A percentile compares a stretch with the other conserved stretches of the same genome.
Conservation (phyloP, 1,284 basidiomycete genomes). For the Volvariella volvacea region DNA sequence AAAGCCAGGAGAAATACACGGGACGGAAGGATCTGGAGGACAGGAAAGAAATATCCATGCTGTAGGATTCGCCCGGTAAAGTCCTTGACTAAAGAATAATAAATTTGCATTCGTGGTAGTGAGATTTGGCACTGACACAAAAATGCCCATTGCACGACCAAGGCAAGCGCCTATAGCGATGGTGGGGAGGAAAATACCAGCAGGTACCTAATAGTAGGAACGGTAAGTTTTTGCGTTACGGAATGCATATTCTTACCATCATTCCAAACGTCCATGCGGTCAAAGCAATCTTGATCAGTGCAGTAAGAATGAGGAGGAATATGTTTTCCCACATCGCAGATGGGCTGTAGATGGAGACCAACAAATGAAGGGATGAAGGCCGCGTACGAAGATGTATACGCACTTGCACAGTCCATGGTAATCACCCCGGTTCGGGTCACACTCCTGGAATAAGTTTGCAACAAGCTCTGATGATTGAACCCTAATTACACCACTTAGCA, state of each 20-base stretch:
- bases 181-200: conserved; percentile 70
- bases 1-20: conserved; percentile 74
- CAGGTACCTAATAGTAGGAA: conserved; percentile 45
- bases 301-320: conserved; percentile 57
- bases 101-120: not conserved
- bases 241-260: conserved; percentile 58
- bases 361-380: conserved; percentile 6
- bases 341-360: conserved; percentile 32
- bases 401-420: conserved; percentile 74
- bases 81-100: conserved; percentile 41
- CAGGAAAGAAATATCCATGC: conserved; percentile 67
- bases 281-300: conserved; percentile 50
- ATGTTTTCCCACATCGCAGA: conserved; percentile 61
- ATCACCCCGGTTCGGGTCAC: conserved; percentile 56
- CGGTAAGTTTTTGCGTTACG: too few species aligned
- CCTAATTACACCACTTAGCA: conserved; percentile 21
- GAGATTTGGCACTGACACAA: conserved; percentile 40
- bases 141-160: conserved; percentile 61
- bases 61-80: conserved; percentile 53
- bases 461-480: conserved; percentile 68
- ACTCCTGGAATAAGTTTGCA: conserved; percentile 68
- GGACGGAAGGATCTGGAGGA: conserved; percentile 59
- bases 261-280: conserved; percentile 76
- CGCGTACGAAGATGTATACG: conserved; percentile 14
- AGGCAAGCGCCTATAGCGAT: conserved; percentile 68